Conservation (phyloP, 345 rosid species). For the Eucalyptus urophylla region DNA sequence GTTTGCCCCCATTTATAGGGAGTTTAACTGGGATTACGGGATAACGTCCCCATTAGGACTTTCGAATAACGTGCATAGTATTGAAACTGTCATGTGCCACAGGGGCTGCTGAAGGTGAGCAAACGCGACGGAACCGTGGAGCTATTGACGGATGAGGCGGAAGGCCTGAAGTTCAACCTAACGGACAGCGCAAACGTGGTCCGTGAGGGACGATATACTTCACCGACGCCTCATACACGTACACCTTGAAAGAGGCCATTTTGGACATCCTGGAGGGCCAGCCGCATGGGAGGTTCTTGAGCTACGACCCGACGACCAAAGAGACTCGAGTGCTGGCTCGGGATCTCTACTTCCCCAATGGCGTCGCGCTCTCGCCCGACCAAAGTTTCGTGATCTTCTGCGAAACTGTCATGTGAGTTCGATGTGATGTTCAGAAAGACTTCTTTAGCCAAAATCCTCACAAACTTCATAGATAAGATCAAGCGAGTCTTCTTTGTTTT, state of each 20-base stretch:
- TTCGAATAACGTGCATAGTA: neutral
- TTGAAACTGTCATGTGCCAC: neutral
- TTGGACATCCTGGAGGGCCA: conserved; percentile 47
- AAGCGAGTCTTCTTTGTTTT: neutral
- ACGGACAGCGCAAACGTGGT: conserved; percentile 57
- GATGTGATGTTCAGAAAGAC: conserved; percentile 10
- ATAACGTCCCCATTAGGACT: too few species aligned
- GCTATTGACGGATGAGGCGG: conserved; percentile 50
- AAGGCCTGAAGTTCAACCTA: conserved; percentile 42
- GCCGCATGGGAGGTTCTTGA: conserved; percentile 51
- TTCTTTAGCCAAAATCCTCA: conserved; percentile 30
- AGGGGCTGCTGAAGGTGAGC: conserved; percentile 64
- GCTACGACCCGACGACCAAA: conserved; percentile 41
- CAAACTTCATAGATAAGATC: neutral
- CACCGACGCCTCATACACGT: conserved; percentile 62
- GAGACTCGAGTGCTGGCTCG: conserved; percentile 29
- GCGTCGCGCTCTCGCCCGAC: conserved; percentile 51
- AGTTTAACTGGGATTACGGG: too few species aligned
- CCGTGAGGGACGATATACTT: conserved; percentile 58
- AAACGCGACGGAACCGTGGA: conserved; percentile 27
- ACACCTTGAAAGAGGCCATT: neutral
- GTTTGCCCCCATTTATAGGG: too few species aligned
- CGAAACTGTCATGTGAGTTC: conserved; percentile 36
- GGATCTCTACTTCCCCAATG: conserved; percentile 67
- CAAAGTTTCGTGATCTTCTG: conserved; percentile 52